Evolutionary conservation across 352 stramenopile species (phyloP).

Genomic region (Globisporangium megalacanthum): DNA sequence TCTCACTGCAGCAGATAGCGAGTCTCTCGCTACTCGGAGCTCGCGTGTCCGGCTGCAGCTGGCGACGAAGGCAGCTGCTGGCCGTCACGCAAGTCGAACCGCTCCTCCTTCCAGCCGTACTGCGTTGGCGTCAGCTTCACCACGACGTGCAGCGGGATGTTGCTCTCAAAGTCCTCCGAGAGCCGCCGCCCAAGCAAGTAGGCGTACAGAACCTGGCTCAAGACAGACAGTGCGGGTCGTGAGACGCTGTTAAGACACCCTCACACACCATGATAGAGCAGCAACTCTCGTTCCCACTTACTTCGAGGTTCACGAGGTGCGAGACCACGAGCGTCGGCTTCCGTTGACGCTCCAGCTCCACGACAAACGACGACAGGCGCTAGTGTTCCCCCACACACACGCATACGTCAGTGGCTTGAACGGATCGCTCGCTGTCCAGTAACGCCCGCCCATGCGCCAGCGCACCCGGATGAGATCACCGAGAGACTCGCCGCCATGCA

Average conservation of each 20-base stretch:
- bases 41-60: conserved; percentile 1
- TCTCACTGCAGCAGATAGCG: too few species aligned
- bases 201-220: conserved; percentile 26
- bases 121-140: conserved; percentile 42
- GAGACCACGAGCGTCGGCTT: conserved; percentile 37
- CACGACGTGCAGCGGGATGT: conserved; percentile 36
- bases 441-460: neutral
- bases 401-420: too few species aligned
- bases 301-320: conserved; percentile 37
- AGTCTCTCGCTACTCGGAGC: neutral
- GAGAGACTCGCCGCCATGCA: conserved; percentile 41
- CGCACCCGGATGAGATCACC: conserved; percentile 37
- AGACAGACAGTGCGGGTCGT: too few species aligned
- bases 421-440: too few species aligned
- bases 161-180: conserved; percentile 24
- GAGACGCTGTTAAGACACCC: too few species aligned
- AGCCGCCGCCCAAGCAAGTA: conserved; percentile 30
- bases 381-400: too few species aligned
- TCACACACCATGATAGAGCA: neutral
- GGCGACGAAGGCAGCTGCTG: neutral
- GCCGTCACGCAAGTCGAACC: conserved; percentile 26
- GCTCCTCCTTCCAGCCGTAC: conserved; percentile 43
- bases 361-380: conserved; percentile 41
- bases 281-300: conserved; percentile 4
- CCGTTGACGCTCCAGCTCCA: conserved; percentile 36